Base-by-base conservation (phyloP, 1,139 yeast genomes). In the Geotrichum carabidarum region DNA sequence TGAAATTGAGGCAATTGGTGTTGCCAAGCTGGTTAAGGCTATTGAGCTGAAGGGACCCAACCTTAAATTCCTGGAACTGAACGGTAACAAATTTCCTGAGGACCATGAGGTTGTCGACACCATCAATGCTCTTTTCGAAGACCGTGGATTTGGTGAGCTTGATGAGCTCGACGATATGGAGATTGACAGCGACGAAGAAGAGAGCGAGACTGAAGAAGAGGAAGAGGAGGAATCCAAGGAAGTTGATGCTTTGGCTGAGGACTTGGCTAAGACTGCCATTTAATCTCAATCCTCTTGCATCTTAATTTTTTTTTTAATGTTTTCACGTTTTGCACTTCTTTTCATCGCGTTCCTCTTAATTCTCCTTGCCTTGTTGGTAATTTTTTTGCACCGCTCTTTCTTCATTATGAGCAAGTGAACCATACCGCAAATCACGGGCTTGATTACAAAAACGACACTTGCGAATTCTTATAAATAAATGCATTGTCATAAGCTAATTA, bases 91-190 rank as follows among this genome's bases (percentile, higher is more conserved):
- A 67, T 86, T 93, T 59, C 83, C 85, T 48, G 96, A 89, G 64
- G 97, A 90, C 62, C 78, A 82, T 40, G 79, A 78, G 48, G 70
- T 80, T 17, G 71, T 84, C 50, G 80, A 78, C 46, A 72, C 74
- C 50, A 78, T 93, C 59, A 74, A 72, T 54, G 80, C 75, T 27
- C 70, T 85, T 22, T 90, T 93, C 62, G 89, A 83, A 59, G 79
- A 78, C 44, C 80, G 90, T 67, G 94, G 91, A 0, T 71, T 73
- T 57, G 95, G 96, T 57, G 94, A 85, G 68, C 71, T 93, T 35
- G 97, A 90, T 65, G 97, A 90, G 63, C 77, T 90, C 57, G 98
- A 93, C 64, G 99, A 93, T 64, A 80, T 94, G 74, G 99, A 93
- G 73, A 96, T 89, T 68, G 77, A 83, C 50, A 91, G 86, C 62